Evolutionary conservation across 176 grass and related monocot species (phyloP), one percentile per base, ranked within the genome.

Genomic region (Musa itinerans): DNA sequence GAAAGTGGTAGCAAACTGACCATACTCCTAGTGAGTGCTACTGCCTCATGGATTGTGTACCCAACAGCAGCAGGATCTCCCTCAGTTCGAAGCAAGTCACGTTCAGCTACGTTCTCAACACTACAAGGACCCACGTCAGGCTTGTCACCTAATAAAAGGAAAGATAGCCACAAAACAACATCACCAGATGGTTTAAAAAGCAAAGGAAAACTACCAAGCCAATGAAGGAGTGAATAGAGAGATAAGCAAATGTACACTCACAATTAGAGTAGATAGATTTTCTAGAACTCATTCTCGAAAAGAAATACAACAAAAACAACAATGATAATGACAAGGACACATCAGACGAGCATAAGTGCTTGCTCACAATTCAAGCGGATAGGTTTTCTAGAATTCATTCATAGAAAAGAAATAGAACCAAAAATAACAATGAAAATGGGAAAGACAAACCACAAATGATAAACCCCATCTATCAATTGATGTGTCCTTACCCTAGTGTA

Each of bases 21-120:
- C 90, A 91, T 87, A 85, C 95, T 98, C 75, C 95, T 87, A 53
- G 80, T 86, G 78, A 98, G 94, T 82, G 88, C 73, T 79, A 93
- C 73, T 83, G 90, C 84, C 81, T 93, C 94, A 64, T 89, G 91
- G 50, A 98, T 98, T 64, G 94, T 93, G 80, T 98, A 98, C 63
- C 95, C 95, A 79, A 91, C 61, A 84, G 95, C 86, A 77, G 90
- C 84, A 27, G 95, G 95, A 82, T 93, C 88, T 16, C 95, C 95
- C 75, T 98, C 90, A 75, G 90, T 93, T 77, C 88, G 81, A 78
- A 98, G 88, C 55, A 91, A 98, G 71, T 98, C 95, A 64, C 88
- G 88, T 71, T 98, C 88, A 73, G 82, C 85, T 76, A 93, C 83
- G 8, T 59, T 89, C 69, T 93, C 86, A 87, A 53, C 81, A 82